phyloP scores from a whole-genome alignment of 2,329 filamentous ascomycete species.

The Clathrospora elynae region DNA sequence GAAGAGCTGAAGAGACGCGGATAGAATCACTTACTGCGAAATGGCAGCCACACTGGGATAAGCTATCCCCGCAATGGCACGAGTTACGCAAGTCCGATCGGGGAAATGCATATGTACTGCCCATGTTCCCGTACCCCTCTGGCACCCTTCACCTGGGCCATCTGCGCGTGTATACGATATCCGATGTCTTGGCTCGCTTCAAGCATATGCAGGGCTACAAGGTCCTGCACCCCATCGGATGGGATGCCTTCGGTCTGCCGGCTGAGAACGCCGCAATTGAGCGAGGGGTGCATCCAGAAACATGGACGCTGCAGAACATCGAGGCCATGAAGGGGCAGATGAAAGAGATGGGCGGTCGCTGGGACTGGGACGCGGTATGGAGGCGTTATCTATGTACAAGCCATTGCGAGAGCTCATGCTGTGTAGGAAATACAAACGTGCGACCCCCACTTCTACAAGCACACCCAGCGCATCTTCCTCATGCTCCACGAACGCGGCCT shows the following conservation, averaged over 20 bases:
- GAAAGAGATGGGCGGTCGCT: constrained; percentile 75
- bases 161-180: constrained; percentile 86
- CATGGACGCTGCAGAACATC: constrained; percentile 83
- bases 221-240: constrained; percentile 88
- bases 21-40: constrained; percentile 46
- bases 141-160: constrained; percentile 86
- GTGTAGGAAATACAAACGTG: constrained; percentile 80
- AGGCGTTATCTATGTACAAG: background rate
- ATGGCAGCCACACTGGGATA: constrained; percentile 60
- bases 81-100: constrained; percentile 15
- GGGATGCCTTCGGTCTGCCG: constrained; percentile 90
- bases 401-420: constrained; percentile 10
- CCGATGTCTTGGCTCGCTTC: constrained; percentile 81
- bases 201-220: constrained; percentile 73
- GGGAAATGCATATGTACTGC: constrained; percentile 70
- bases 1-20: constrained; percentile 10
- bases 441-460: constrained; percentile 83
- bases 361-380: constrained; percentile 78
- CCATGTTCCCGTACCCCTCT: constrained; percentile 94
- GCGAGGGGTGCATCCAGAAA: constrained; percentile 73
- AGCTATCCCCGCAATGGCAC: constrained; percentile 15
- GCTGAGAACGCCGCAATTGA: constrained; percentile 92
- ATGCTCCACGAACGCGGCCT: constrained; percentile 74
- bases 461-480: constrained; percentile 85
- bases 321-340: constrained; percentile 83